Base-by-base conservation (phyloP, 345 rosid genomes). In the Corchorus capsularis region DNA sequence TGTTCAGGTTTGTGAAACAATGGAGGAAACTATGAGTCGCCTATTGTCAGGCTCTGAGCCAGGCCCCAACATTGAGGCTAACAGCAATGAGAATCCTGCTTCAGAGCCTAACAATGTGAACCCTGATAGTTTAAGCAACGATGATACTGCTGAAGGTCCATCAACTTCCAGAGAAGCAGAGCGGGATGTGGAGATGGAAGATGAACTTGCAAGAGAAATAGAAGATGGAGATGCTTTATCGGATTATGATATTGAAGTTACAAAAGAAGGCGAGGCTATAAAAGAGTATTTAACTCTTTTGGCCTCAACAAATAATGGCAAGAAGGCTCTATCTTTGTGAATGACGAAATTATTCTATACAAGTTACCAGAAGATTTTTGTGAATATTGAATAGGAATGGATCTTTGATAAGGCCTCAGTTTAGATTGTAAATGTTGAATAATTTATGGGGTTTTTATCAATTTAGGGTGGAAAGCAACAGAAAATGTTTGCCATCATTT, bases 171-270 rank as follows among this genome's bases (percentile, higher is more conserved):
- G 53, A 16, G 78, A 66, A n/a, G 82, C 79, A 69, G 81, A 79
- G 56, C 89, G 98, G 50, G 99, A 95, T 78, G 41, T 60, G 61
- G 97, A 93, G 86, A 87, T 90, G 86, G 99, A 92, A 84, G 91
- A 63, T 50, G 92, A 91, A 62, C 83, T 93, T 54, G 86, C 94
- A 5, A 74, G 79, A 6, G 97, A 89, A 73, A 41, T 96, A 74
- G 89, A 86, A 19, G 72, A 46, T 27, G 82, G 57, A 1, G 94
- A 92, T 77, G 90, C 85, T 4, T 80, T 89, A 43, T 84, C 98
- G 0, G 97, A 92, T 82, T 96, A 92, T 53, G 97, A 93, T 76
- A 88, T 88, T 65, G 93, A 91, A 71, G 87, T 93, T 60, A 79
- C 85, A 1, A 81, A 47, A 82, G 98, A 92, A 84, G 94, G 97